Conservation (phyloP, 2,329 filamentous ascomycete genomes). For the Tetracladium maxilliforme region DNA sequence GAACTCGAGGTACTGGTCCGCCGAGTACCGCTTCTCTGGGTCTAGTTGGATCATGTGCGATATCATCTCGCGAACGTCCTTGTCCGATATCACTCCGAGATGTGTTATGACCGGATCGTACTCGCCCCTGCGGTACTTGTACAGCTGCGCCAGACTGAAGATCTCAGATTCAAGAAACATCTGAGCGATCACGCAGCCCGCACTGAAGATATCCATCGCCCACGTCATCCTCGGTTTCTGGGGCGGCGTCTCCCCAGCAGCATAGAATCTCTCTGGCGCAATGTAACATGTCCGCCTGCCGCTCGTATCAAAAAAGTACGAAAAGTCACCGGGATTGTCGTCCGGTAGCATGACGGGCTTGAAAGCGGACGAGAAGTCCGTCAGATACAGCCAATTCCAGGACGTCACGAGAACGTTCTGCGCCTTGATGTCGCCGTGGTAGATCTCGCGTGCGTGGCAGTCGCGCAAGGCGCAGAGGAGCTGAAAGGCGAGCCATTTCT, state of each 20-base stretch:
- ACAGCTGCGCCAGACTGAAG: slow-evolving; percentile 94
- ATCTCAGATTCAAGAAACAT: slow-evolving; percentile 89
- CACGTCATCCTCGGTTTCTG: slow-evolving; percentile 55
- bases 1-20: slow-evolving; percentile 85
- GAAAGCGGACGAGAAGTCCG: slow-evolving; percentile 93
- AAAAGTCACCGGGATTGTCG: slow-evolving; percentile 94
- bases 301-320: slow-evolving; percentile 93
- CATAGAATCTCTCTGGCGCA: slow-evolving; percentile 82
- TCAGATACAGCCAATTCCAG: slow-evolving; percentile 97
- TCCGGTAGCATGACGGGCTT: slow-evolving; percentile 90
- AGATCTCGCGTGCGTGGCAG: slow-evolving; percentile 77
- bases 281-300: slow-evolving; percentile 87
- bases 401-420: slow-evolving; percentile 95
- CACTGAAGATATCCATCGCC: slow-evolving; percentile 99
- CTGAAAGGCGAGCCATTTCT: slow-evolving; percentile 97
- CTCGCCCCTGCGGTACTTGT: slow-evolving; percentile 83
- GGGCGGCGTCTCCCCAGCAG: slow-evolving; percentile 50
- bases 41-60: slow-evolving; percentile 93
- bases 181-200: slow-evolving; percentile 91
- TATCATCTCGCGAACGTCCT: slow-evolving; percentile 76
- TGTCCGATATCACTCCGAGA: slow-evolving; percentile 75
- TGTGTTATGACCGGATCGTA: slow-evolving; percentile 77
- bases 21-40: slow-evolving; percentile 80
- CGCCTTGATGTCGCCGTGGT: slow-evolving; percentile 96
- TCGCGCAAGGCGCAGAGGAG: slow-evolving; percentile 84